These are phyloP conservation scores for Pseudogymnoascus sp. DNA, from an alignment of 2,329 filamentous ascomycete species.

Conservation along the genomic window DNA sequence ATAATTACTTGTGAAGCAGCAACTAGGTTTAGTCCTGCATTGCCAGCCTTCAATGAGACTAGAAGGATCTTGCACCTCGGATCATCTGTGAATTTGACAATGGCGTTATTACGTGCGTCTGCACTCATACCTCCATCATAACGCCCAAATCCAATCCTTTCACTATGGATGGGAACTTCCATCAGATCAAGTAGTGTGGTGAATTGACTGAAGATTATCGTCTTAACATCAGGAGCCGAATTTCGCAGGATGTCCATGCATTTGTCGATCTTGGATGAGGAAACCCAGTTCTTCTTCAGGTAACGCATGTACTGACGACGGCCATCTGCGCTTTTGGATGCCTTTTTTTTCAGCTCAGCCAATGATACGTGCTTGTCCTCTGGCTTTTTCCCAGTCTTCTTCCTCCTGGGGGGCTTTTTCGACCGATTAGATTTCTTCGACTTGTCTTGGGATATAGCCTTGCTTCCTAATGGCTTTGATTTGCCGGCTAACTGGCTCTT, in stretches of 20 bases:
- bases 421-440: conserved; percentile 7
- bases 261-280: conserved; percentile 57
- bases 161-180: conserved; percentile 59
- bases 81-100: conserved; percentile 55
- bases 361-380: conserved; percentile 38
- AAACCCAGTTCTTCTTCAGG: conserved; percentile 63
- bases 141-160: conserved; percentile 44
- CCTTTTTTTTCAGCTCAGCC: conserved; percentile 59
- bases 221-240: conserved; percentile 53
- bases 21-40: conserved; percentile 78
- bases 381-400: conserved; percentile 22
- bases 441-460: neutral
- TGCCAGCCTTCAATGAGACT: conserved; percentile 71
- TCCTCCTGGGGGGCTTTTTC: conserved; percentile 18
- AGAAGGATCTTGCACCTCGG: conserved; percentile 59
- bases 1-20: conserved; percentile 80
- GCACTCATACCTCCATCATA: conserved; percentile 72
- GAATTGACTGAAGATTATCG: conserved; percentile 75
- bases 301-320: conserved; percentile 62
- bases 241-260: conserved; percentile 23
- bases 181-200: conserved; percentile 70
- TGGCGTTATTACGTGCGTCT: conserved; percentile 55
- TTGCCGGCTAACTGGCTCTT: neutral
- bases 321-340: conserved; percentile 50
- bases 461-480: neutral